Evolutionary conservation across 1,139 yeast species (phyloP), one percentile per base, ranked within the genome.

Genomic region (Kodamaea ohmeri): DNA sequence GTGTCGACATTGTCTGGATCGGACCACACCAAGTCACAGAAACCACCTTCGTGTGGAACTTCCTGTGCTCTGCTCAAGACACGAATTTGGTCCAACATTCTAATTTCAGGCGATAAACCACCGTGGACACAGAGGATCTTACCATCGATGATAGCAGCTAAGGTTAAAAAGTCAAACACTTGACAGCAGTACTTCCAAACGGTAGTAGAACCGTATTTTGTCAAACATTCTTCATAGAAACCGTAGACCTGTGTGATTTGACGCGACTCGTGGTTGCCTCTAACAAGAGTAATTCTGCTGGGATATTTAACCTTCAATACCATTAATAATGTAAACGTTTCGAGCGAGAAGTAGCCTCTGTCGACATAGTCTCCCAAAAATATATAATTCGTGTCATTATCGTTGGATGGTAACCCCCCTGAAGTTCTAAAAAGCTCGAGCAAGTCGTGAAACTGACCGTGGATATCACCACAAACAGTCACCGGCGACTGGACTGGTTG

Each of bases 21-120:
- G 19, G 95, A 83, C 98, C 98, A 92, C 25, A 92, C 89, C 51
- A 92, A 73, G 60, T 92, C 98, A 57, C 97, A 92, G 62, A 92
- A 92, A 3, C 97, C 97, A 46, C 98, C 98, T 63, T 92, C 98
- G 60, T 92, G 98, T 2, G 98, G 98, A 38, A 92, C 97, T 63
- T 92, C 98, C 63, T 92, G 97, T n/a, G 97, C 97, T 55, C 98
- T 76, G 39, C 95, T 86, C 43, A 92, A 71, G 13, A 90, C 96
- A 51, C 98, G 73, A 43, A 92, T 90, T 64, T 92, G 97, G 60
- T 92, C 98, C 49, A 92, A 74, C 88, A 92, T 90, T 58, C 97
- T 79, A 42, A 92, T 88, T 62, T 92, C 97, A 4, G 98, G 98
- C n/a, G 96, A 86, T 44, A 92, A 74, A 1, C 97, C 97, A 41